Conservation (phyloP, 108 stramenopile species). For the Aurantiochytrium sp. region DNA sequence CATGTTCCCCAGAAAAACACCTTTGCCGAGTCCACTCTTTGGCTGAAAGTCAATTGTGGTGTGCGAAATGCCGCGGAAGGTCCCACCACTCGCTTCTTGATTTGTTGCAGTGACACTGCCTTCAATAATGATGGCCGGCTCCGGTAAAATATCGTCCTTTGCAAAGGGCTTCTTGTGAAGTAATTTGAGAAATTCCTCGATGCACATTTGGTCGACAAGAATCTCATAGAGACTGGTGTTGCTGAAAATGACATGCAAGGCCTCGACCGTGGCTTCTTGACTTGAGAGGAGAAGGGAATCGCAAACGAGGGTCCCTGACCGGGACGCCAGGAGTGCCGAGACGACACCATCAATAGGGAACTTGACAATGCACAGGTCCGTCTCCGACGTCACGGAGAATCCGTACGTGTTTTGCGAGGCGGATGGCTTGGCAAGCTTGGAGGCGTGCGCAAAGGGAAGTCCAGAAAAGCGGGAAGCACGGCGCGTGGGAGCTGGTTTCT, state of each 20-base stretch:
- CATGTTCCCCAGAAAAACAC: background rate
- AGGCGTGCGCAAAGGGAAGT: too few relatives aligned
- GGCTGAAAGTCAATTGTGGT: background rate
- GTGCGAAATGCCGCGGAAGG: background rate
- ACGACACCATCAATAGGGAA: background rate
- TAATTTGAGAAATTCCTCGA: background rate
- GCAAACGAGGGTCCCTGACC: background rate
- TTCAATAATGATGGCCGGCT: background rate
- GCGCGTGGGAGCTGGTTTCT: too few relatives aligned
- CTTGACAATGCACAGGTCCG: background rate
- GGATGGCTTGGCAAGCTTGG: too few relatives aligned
- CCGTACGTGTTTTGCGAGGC: background rate
- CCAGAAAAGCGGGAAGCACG: too few relatives aligned
- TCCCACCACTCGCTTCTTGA: background rate
- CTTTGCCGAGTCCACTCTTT: background rate
- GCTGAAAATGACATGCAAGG: background rate
- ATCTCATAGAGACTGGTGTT: background rate
- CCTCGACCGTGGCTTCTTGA: background rate
- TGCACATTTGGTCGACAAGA: background rate
- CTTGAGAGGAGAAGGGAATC: background rate
- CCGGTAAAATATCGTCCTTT: background rate
- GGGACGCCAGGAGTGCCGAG: background rate
- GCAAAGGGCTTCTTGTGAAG: background rate
- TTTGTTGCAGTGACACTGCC: background rate
- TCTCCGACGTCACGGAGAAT: background rate